Evolutionary conservation across 345 rosid species (phyloP).

Genomic region (Passiflora organensis): DNA sequence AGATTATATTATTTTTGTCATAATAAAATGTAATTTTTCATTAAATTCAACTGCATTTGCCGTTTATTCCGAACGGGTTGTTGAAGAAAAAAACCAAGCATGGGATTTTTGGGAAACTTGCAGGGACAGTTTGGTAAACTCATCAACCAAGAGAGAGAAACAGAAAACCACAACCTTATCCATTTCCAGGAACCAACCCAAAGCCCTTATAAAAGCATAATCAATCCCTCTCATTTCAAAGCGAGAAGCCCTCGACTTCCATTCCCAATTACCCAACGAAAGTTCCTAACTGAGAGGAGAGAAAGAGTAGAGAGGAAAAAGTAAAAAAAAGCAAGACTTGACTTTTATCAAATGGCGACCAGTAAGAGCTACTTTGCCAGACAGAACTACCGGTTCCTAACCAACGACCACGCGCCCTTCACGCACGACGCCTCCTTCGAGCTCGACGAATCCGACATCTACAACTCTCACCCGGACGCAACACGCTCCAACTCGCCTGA

Average conservation of each 20-base stretch:
- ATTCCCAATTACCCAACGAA: background rate
- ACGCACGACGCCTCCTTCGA: conserved; percentile 50
- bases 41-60: too few species aligned
- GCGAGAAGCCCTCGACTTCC: background rate
- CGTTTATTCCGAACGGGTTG: too few species aligned
- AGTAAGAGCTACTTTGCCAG: conserved; percentile 60
- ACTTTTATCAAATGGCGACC: conserved; percentile 51
- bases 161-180: conserved; percentile 43
- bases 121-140: conserved; percentile 26
- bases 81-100: conserved; percentile 11
- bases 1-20: too few species aligned
- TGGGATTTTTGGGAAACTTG: background rate
- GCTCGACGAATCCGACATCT: conserved; percentile 84
- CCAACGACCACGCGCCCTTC: conserved; percentile 40
- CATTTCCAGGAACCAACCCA: conserved; percentile 24
- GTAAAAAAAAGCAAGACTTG: too few species aligned
- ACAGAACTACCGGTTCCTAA: conserved; percentile 61
- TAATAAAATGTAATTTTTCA: too few species aligned
- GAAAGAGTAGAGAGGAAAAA: too few species aligned
- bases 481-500: conserved; percentile 60
- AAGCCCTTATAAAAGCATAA: conserved; percentile 45
- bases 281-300: too few species aligned
- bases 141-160: background rate
- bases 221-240: background rate
- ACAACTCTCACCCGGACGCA: conserved; percentile 22